Conservation (phyloP, 306 rosid species). For the Hippophae gyantsensis region DNA sequence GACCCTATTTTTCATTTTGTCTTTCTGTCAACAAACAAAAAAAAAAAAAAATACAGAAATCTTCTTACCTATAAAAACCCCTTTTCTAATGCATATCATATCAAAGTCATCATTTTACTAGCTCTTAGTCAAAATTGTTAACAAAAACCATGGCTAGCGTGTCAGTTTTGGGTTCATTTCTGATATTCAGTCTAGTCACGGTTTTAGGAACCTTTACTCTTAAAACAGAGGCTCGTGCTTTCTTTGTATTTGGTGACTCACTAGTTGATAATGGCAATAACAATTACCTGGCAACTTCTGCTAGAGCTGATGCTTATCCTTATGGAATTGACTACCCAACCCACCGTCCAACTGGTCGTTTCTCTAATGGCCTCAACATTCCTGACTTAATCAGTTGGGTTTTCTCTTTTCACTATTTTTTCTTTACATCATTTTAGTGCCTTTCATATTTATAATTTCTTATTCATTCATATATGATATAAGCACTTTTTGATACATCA, state of each 20-base stretch:
- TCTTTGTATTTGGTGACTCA: constrained; percentile 88
- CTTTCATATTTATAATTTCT: neutral
- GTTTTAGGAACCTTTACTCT: constrained; percentile 13
- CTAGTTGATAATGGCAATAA: constrained; percentile 88
- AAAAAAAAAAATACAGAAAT: too few relatives aligned
- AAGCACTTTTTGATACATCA: too few relatives aligned
- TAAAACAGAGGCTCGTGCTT: constrained; percentile 39
- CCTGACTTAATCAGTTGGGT: constrained; percentile 65
- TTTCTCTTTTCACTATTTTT: neutral
- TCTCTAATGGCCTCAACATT: constrained; percentile 84
- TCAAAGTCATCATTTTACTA: neutral
- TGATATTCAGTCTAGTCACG: constrained; percentile 5
- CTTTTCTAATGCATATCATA: neutral
- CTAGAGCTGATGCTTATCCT: constrained; percentile 72
- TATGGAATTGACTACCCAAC: constrained; percentile 79
- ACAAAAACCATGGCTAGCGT: constrained; percentile 18
- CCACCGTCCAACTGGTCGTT: constrained; percentile 70
- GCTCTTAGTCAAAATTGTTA: neutral
- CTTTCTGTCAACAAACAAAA: constrained; percentile 2
- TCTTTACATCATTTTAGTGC: neutral
- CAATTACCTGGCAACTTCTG: constrained; percentile 68
- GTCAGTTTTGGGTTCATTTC: constrained; percentile 1
- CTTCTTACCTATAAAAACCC: neutral
- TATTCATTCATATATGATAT: too few relatives aligned
- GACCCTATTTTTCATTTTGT: neutral